Evolutionary conservation across 2,329 filamentous ascomycete species (phyloP).

Genomic region (Mycosphaerella arachidis): DNA sequence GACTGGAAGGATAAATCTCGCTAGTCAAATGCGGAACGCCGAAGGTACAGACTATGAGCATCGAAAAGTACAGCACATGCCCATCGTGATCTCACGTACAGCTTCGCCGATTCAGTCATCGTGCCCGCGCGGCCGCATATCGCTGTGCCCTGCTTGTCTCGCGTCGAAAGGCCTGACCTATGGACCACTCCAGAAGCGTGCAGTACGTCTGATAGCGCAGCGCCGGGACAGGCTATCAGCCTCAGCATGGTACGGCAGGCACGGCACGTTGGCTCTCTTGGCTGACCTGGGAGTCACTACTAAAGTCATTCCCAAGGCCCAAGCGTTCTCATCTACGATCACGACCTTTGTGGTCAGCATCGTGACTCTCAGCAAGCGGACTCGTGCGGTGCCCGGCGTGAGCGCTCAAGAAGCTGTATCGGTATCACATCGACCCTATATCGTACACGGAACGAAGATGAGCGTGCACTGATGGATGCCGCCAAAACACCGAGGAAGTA

Average conservation of each 20-base stretch:
- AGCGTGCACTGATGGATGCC: background rate
- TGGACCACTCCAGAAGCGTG: background rate
- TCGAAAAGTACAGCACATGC: background rate
- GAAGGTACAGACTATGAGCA: background rate
- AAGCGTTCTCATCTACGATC: background rate
- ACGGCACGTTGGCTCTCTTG: constrained; percentile 12
- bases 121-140: background rate
- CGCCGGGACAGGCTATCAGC: constrained; percentile 1
- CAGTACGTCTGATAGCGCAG: background rate
- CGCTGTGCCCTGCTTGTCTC: background rate
- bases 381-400: background rate
- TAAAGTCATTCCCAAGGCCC: background rate
- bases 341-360: background rate
- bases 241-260: constrained; percentile 8
- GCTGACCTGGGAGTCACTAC: background rate
- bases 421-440: background rate
- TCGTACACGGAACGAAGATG: background rate
- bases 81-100: background rate
- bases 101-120: background rate
- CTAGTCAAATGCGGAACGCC: background rate
- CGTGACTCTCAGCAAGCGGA: background rate
- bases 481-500: background rate
- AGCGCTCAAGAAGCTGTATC: too few relatives aligned
- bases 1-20: background rate
- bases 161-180: background rate